Percentiles rank a stretch among this genome's conserved stretches.
Conservation (phyloP, 179 eudicot genomes). For the Silene noctiflora region DNA sequence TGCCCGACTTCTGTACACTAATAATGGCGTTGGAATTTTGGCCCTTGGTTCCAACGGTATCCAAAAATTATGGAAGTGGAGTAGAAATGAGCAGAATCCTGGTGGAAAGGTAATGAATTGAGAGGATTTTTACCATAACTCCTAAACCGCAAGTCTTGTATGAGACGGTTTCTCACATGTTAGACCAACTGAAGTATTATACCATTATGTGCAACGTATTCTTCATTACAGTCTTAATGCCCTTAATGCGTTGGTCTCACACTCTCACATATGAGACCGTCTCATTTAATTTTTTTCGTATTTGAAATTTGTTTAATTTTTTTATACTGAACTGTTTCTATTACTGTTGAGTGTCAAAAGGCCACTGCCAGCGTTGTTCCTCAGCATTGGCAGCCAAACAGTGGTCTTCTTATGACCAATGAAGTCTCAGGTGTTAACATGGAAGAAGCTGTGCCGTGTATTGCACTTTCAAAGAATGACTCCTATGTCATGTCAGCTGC, state of each 20-base stretch:
- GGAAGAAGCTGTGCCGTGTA: constrained; percentile 83
- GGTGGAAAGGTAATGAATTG: constrained; percentile 58
- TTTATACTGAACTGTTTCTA: constrained; percentile 22
- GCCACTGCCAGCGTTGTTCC: constrained; percentile 89
- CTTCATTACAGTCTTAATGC: too few relatives aligned
- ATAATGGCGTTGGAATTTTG: constrained; percentile 73
- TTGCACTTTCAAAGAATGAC: constrained; percentile 91
- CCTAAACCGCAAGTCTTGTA: background rate
- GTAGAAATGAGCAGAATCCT: constrained; percentile 67
- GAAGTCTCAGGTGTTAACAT: constrained; percentile 74
- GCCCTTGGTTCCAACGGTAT: constrained; percentile 68
- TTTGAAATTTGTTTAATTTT: background rate
- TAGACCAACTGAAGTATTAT: too few relatives aligned
- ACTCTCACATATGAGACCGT: too few relatives aligned
- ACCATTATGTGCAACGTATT: too few relatives aligned
- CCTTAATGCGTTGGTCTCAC: too few relatives aligned
- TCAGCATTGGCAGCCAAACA: constrained; percentile 93
- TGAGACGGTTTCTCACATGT: background rate
- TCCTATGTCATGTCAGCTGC: constrained; percentile 92
- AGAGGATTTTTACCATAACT: background rate
- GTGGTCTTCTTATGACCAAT: constrained; percentile 87
- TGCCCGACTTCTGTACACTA: constrained; percentile 71
- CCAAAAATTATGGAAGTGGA: constrained; percentile 90
- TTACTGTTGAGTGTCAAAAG: constrained; percentile 37
- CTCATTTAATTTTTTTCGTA: too few relatives aligned